phyloP scores from a whole-genome alignment of 129 eudicot species.

The Tanacetum coccineum region DNA sequence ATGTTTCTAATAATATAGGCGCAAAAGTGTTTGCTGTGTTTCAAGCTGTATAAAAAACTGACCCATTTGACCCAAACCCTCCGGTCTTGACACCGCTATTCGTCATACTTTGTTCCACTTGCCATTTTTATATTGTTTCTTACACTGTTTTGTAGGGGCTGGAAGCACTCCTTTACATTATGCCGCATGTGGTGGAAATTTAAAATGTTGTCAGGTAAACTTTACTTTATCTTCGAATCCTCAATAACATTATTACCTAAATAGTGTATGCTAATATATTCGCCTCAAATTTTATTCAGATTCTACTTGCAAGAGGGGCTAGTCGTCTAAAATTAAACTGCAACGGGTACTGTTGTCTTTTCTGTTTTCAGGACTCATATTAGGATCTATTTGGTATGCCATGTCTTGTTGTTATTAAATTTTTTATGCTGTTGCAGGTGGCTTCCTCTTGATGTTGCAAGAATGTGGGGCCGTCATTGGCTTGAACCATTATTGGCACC shows the following conservation, averaged over 20 bases:
- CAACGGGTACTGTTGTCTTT: constrained; percentile 56
- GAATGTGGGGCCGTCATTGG: constrained; percentile 99
- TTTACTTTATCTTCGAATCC: not conserved
- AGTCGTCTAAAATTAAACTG: constrained; percentile 80
- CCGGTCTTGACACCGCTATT: too few relatives aligned
- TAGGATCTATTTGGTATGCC: not conserved
- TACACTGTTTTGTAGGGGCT: constrained; percentile 54
- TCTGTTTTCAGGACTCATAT: not conserved
- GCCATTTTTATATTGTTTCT: constrained; percentile 6
- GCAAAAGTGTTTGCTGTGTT: too few relatives aligned
- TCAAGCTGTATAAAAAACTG: too few relatives aligned
- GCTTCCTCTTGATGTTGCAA: constrained; percentile 95
- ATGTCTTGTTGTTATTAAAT: constrained; percentile 7
- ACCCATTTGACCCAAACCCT: too few relatives aligned
- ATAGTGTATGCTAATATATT: not conserved
- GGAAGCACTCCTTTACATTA: constrained; percentile 99
- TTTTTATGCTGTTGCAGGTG: constrained; percentile 53
- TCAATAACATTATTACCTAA: not conserved
- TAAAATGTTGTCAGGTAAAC: constrained; percentile 90
- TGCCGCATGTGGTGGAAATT: constrained; percentile 97
- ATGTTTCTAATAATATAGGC: too few relatives aligned
- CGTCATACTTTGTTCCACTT: not conserved
- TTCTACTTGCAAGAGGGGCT: constrained; percentile 95
- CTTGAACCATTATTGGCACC: constrained; percentile 85
- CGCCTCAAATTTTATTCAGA: constrained; percentile 44